Evolutionary conservation across 116 monocot genomes (phyloP).

Genomic region (Trichopus zeylanicus): DNA sequence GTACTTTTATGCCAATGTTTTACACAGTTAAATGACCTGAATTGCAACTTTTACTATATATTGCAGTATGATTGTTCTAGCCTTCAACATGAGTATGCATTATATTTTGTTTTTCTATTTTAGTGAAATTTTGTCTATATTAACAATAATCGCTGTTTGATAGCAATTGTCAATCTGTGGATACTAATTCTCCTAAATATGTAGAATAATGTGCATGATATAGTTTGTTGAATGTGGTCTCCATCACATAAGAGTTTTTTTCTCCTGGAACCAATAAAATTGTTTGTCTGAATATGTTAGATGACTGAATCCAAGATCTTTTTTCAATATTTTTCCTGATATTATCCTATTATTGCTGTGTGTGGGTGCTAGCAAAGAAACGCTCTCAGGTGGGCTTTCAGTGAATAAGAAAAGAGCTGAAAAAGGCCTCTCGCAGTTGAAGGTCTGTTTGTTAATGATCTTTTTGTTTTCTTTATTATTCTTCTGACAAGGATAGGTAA

Average conservation of each 20-base stretch:
- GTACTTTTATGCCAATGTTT: background rate
- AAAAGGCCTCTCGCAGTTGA: constrained; percentile 40
- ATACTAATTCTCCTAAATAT: too few species aligned
- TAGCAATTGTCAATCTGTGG: too few species aligned
- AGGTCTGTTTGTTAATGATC: constrained; percentile 20
- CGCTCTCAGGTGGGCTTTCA: constrained; percentile 50
- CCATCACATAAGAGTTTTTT: too few species aligned
- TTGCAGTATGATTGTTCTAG: background rate
- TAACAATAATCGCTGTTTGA: too few species aligned
- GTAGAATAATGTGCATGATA: too few species aligned
- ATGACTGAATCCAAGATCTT: background rate
- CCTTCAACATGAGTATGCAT: background rate
- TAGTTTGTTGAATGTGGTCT: too few species aligned
- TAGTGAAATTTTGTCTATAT: too few species aligned
- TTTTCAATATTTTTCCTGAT: background rate
- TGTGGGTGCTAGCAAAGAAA: constrained; percentile 54
- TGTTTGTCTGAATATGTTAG: background rate
- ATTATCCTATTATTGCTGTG: background rate
- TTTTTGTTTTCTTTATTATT: background rate
- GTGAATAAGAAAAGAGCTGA: constrained; percentile 63
- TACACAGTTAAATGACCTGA: background rate
- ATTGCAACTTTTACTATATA: background rate
- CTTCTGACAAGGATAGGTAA: background rate
- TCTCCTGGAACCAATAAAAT: too few species aligned
- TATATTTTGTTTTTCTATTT: too few species aligned